phyloP scores from a whole-genome alignment of 78 protist genomes.

The Dictyostelium capitatum region DNA sequence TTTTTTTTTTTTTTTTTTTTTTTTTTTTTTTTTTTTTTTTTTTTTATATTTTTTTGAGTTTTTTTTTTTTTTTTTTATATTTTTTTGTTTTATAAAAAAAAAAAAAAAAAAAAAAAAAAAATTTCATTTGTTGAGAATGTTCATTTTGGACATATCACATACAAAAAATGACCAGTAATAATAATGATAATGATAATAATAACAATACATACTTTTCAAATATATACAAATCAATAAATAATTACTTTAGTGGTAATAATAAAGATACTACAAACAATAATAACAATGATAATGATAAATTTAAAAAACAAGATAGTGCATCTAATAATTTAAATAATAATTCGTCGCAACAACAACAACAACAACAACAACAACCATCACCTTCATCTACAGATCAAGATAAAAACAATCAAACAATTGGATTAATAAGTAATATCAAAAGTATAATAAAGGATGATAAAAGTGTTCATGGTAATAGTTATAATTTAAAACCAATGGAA shows the following conservation, averaged over 20 bases:
- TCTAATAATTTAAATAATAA: constrained; percentile 1
- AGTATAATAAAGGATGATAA: constrained; percentile 15
- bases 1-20: too few species aligned
- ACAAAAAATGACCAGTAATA: neutral
- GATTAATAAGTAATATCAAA: neutral
- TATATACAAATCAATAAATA: constrained; percentile 2
- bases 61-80: too few species aligned
- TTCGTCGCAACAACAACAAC: neutral
- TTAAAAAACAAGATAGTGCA: constrained; percentile 17
- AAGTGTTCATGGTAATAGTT: neutral
- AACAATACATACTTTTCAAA: neutral
- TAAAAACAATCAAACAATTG: neutral
- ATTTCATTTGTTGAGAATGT: too few species aligned
- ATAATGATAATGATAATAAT: neutral
- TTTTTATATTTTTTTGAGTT: too few species aligned
- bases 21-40: too few species aligned
- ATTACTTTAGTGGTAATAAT: neutral
- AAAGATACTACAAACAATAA: neutral
- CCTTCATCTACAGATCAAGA: neutral
- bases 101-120: too few species aligned
- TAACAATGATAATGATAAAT: neutral
- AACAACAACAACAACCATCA: neutral
- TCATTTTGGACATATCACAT: too few species aligned
- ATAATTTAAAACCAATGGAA: constrained; percentile 1
- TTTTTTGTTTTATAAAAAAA: too few species aligned